Percentiles rank a stretch among this genome's conserved stretches.
phyloP scores from a whole-genome alignment of 139 green algal species.

The Chlorella sp. region DNA sequence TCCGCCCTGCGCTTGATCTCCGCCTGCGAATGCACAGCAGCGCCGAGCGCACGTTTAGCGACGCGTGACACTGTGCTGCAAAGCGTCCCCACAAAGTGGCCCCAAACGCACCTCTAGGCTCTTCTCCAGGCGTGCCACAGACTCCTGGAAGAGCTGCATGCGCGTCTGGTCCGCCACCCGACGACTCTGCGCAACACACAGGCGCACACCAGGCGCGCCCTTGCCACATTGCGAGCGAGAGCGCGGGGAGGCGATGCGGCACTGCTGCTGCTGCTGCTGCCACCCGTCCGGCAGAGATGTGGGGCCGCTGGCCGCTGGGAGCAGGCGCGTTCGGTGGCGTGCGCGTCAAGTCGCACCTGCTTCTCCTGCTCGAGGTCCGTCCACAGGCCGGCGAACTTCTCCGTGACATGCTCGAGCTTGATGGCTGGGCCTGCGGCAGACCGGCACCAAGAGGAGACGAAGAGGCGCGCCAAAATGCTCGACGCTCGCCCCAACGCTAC shows the following conservation, averaged over 20 bases:
- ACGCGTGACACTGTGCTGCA: background rate
- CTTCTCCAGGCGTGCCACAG: slow-evolving; percentile 55
- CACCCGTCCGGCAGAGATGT: too few species aligned
- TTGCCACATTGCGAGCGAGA: too few species aligned
- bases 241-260: background rate
- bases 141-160: slow-evolving; percentile 47
- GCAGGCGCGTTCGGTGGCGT: too few species aligned
- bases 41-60: background rate
- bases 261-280: too few species aligned
- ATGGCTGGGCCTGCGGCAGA: background rate
- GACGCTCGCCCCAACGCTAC: too few species aligned
- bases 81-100: background rate
- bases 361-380: slow-evolving; percentile 71
- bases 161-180: slow-evolving; percentile 42
- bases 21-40: slow-evolving; percentile 19
- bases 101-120: slow-evolving; percentile 48
- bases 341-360: too few species aligned
- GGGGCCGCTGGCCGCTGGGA: too few species aligned
- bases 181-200: slow-evolving; percentile 13
- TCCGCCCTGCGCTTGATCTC: slow-evolving; percentile 58
- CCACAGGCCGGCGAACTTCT: slow-evolving; percentile 64
- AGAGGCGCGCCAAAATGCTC: too few species aligned
- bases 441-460: too few species aligned
- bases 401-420: slow-evolving; percentile 60
- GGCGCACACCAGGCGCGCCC: too few species aligned